phyloP scores from a whole-genome alignment of 306 rosid genomes.

The Ormosia semicastrata region DNA sequence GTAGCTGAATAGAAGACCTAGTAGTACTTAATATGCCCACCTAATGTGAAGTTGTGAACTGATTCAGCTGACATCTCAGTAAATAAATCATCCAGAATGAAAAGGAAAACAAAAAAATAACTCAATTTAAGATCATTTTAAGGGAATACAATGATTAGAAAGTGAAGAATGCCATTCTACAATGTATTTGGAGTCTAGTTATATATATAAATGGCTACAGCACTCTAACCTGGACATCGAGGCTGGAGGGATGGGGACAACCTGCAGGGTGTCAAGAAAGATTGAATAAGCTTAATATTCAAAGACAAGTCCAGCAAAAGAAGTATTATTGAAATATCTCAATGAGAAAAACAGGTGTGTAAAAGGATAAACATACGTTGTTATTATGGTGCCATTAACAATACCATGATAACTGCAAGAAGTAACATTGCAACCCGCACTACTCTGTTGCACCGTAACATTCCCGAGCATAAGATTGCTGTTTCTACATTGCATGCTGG shows the following conservation, averaged over 20 bases:
- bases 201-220: neutral
- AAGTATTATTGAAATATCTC: neutral
- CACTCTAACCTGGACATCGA: constrained; percentile 84
- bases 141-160: neutral
- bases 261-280: constrained; percentile 44
- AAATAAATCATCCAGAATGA: neutral
- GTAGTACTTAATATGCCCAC: neutral
- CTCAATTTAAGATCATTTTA: neutral
- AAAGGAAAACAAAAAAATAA: neutral
- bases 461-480: constrained; percentile 95
- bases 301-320: neutral
- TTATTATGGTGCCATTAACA: constrained; percentile 76
- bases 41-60: neutral
- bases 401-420: constrained; percentile 82
- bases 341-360: neutral
- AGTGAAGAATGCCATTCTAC: neutral
- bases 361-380: constrained; percentile 50
- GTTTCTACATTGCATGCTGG: constrained; percentile 91
- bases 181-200: constrained; percentile 3
- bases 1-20: neutral
- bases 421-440: constrained; percentile 91
- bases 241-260: constrained; percentile 81
- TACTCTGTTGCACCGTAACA: constrained; percentile 63
- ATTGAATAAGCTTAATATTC: constrained; percentile 19
- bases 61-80: neutral